Evolutionary conservation across 78 protist species (phyloP).

Genomic region (Dictyostelium firmibasis): DNA sequence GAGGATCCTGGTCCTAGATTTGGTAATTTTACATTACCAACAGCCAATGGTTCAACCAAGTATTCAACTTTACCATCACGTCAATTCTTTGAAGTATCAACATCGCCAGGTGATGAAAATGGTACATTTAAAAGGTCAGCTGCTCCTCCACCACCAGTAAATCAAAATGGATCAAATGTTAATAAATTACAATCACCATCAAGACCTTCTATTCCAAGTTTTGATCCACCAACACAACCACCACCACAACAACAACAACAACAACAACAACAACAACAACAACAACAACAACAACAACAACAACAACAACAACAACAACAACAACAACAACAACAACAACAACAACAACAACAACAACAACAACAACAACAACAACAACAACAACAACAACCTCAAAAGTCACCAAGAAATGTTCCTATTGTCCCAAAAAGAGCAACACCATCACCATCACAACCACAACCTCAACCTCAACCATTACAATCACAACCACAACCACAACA

Average conservation of each 20-base stretch:
- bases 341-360: too few species aligned
- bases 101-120: background rate
- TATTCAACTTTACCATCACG: constrained; percentile 54
- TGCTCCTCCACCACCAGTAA: background rate
- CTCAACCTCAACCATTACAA: background rate
- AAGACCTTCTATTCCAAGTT: constrained; percentile 38
- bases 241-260: background rate
- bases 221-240: constrained; percentile 26
- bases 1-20: constrained; percentile 57
- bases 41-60: background rate
- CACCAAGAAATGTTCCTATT: background rate
- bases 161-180: background rate
- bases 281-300: too few species aligned
- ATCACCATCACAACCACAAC: background rate
- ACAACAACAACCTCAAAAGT: background rate
- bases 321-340: too few species aligned
- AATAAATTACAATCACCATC: background rate
- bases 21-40: background rate
- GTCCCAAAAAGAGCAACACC: background rate
- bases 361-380: constrained; percentile 17
- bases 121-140: constrained; percentile 4
- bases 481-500: background rate
- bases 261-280: too few species aligned
- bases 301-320: too few species aligned
- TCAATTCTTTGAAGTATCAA: constrained; percentile 36